Base-by-base conservation (phyloP, 2,329 filamentous ascomycete genomes). In the Leptodontidium sp. region DNA sequence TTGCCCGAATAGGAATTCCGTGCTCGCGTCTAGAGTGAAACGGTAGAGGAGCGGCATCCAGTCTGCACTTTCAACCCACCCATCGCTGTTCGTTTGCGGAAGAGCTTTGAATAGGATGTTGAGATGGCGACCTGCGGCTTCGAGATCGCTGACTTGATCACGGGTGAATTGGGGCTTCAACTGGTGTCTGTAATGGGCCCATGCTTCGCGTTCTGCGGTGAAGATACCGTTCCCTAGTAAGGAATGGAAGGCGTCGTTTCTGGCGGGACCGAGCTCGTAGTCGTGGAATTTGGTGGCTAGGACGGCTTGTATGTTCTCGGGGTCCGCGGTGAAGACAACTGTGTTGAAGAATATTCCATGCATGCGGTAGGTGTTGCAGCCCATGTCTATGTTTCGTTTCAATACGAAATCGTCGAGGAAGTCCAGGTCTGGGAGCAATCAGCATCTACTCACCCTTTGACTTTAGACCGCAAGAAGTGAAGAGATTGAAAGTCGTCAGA, bases 1-100 rank as follows among this genome's bases (percentile, higher is more conserved):
- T 70, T 86, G 79, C 11, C 87, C 87, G 66, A 89, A 88, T 0
- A 90, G 78, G 71, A 89, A 86, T 52, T 86, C 85, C 0, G 86
- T 89, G 0, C 86, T 83, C 0, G 83, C 84, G 70, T 89, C 86
- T 45, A 90, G 80, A 0, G 87, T 89, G 35, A 88, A 78, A 58
- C 82, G 81, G 75, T 88, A 88, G 72, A 93, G 86, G 12, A 90
- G 78, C 1, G 83, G 82, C 63, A 85, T 82, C 5, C 89, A 75
- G 70, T 89, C 84, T 9, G 91, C 82, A 3, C 59, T 8, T 77
- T 78, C 69, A 85, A 73, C 65, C 74, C 74, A 75, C 0, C 72
- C 72, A 1, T 45, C 12, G 0, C 26, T 50, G 35, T 68, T 70
- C 4, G 71, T 68, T 21, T 72, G 64, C 1, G 77, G 73, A 9